Conservation (phyloP, 495 filamentous ascomycete genomes). For the Talaromyces liani region DNA sequence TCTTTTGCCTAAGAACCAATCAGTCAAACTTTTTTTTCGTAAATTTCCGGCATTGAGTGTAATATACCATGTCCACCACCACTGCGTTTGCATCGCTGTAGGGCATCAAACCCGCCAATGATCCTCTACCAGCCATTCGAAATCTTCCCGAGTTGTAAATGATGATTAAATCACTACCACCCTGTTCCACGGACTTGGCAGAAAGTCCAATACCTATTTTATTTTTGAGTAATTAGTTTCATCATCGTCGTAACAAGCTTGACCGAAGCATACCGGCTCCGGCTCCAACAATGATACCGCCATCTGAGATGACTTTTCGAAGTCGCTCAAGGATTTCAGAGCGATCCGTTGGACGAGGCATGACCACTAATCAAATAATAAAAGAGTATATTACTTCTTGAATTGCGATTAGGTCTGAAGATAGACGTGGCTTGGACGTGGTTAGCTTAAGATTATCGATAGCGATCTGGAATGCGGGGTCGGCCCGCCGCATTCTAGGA, state of each 20-base stretch:
- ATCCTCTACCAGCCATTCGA: constrained; percentile 65
- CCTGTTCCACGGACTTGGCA: constrained; percentile 60
- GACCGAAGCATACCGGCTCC: constrained; percentile 45
- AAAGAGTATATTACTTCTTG: neutral
- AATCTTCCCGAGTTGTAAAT: constrained; percentile 69
- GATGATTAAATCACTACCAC: constrained; percentile 60
- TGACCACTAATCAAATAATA: constrained; percentile 5
- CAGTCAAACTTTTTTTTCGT: too few relatives aligned
- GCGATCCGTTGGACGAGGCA: constrained; percentile 39
- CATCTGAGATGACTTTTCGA: constrained; percentile 40
- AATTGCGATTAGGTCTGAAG: neutral
- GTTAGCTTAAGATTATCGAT: constrained; percentile 2
- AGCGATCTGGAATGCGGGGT: neutral
- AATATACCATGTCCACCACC: constrained; percentile 52
- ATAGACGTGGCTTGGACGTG: neutral
- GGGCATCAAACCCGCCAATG: constrained; percentile 63
- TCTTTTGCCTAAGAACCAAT: constrained; percentile 32
- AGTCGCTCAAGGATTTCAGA: constrained; percentile 49
- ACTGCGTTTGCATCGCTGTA: constrained; percentile 66
- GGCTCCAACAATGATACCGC: constrained; percentile 55
- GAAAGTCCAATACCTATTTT: constrained; percentile 55
- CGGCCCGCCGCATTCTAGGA: neutral
- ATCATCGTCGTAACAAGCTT: neutral
- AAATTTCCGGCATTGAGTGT: too few relatives aligned
- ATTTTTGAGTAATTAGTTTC: neutral